A percentile compares a stretch with the other conserved stretches of the same genome.
Conservation (phyloP, 768 basidiomycete species). For the Trametes cingulata region DNA sequence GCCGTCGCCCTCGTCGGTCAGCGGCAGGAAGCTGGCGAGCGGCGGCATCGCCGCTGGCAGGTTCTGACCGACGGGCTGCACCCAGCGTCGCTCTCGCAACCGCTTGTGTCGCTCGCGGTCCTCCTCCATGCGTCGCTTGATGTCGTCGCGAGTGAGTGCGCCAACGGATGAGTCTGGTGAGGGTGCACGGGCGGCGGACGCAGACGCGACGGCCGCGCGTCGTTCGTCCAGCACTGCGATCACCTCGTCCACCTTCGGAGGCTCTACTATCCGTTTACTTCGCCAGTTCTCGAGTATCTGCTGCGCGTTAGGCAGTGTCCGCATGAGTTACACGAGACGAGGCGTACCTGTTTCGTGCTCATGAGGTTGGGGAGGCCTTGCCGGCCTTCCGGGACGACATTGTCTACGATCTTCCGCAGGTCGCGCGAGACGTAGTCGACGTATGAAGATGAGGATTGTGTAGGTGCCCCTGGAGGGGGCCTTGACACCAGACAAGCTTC, state of each 20-base stretch:
- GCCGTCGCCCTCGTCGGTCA: slow-evolving; percentile 52
- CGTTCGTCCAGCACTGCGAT: slow-evolving; percentile 57
- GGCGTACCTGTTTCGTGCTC: slow-evolving; percentile 79
- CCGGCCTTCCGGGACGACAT: slow-evolving; percentile 86
- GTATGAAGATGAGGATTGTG: slow-evolving; percentile 54
- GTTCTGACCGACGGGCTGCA: slow-evolving; percentile 69
- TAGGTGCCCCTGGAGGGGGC: slow-evolving; percentile 47
- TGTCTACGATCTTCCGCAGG: slow-evolving; percentile 72
- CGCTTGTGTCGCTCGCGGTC: slow-evolving; percentile 92
- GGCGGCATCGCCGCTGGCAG: slow-evolving; percentile 41
- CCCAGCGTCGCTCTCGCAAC: slow-evolving; percentile 88
- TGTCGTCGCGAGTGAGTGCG: slow-evolving; percentile 49
- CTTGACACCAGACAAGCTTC: slow-evolving; percentile 73
- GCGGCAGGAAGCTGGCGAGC: slow-evolving; percentile 61
- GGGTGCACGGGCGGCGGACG: slow-evolving; percentile 24
- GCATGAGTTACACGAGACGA: neutral
- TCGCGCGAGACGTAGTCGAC: slow-evolving; percentile 80
- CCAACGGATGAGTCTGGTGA: slow-evolving; percentile 27
- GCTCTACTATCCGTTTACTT: slow-evolving; percentile 79
- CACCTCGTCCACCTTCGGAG: slow-evolving; percentile 73
- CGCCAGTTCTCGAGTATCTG: slow-evolving; percentile 94
- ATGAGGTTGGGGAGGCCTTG: slow-evolving; percentile 86
- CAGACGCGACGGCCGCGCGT: slow-evolving; percentile 22
- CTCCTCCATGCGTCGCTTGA: slow-evolving; percentile 87
- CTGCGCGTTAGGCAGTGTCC: neutral